Conservation (phyloP, 1,284 basidiomycete species). For the Hymenochaete sp. region DNA sequence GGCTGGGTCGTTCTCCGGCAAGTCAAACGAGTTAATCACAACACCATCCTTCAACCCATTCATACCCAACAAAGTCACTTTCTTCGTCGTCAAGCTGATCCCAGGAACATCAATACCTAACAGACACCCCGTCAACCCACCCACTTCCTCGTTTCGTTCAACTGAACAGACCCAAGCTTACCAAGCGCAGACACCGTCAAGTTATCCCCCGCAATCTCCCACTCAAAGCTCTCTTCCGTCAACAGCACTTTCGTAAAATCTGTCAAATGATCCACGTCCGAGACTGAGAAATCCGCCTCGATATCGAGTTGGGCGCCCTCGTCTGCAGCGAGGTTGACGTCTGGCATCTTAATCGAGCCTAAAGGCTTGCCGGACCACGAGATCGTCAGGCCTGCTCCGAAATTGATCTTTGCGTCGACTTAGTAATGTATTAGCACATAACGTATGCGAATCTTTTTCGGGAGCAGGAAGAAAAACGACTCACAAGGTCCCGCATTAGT, state of each 20-base stretch:
- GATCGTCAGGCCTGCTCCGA: constrained; percentile 56
- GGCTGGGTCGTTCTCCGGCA: constrained; percentile 63
- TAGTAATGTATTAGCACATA: constrained; percentile 15
- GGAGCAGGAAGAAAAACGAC: no score
- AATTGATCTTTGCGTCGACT: constrained; percentile 68
- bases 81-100: constrained; percentile 48
- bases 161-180: no score
- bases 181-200: constrained; percentile 53
- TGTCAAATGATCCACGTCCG: constrained; percentile 51
- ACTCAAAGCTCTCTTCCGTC: constrained; percentile 62
- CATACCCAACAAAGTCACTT: constrained; percentile 64
- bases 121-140: constrained; percentile 8
- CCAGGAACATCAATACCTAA: constrained; percentile 49
- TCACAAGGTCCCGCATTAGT: constrained; percentile 69
- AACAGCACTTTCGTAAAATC: constrained; percentile 62
- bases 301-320: constrained; percentile 55
- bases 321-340: constrained; percentile 49
- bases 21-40: constrained; percentile 59
- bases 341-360: constrained; percentile 56
- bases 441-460: neutral
- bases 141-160: no score
- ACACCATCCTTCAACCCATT: constrained; percentile 62
- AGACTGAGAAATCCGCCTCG: constrained; percentile 51
- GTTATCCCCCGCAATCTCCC: constrained; percentile 65
- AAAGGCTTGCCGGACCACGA: constrained; percentile 53